Base-by-base conservation (phyloP, 225 moss, liverwort and hornwort species). In the Anthoceros angustus region DNA sequence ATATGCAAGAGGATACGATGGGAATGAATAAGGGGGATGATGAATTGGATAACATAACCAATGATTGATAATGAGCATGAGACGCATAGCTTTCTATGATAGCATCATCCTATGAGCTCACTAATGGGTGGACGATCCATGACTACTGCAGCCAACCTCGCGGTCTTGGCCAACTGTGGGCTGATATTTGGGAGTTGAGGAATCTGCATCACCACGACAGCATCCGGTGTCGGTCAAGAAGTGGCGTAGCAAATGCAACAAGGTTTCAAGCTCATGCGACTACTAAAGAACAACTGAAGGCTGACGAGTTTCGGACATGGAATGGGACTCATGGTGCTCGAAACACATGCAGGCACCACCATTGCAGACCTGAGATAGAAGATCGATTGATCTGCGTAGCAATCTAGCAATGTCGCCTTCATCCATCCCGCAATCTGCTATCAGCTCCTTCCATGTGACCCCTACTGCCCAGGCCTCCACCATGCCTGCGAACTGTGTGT, bases 81-180 rank as follows among this genome's bases (percentile, higher is more conserved):
- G 32, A 32, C 1, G 32, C 1, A 32, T 1, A 1, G 32, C 32
- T 1, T 32, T 14, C 10, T 50, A 8, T 18, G 20, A 49, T 11
- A 16, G 12, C 50, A 23, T 80, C 25, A 94, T 49, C 87, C 86
- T 64, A 94, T 74, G 55, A 94, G 84, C 76, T 94, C 93, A 77
- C 90, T 94, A 63, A 94, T 90, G 9, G 94, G 94, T 42, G 90
- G 88, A 38, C 94, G 87, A 72, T 94, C 90, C 90, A 94, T 94
- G 71, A 94, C 85, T 63, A 84, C 75, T 62, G 80, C 76, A 24
- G 88, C 82, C 66, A 84, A 84, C 48, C 83, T 76, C 45, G 94
- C 90, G 45, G 83, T 77, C 64, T 79, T 90, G 39, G 83, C 90
- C 39, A 94, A 62, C 42, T 80, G 80, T 62, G 86, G 74, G 74